Evolutionary conservation across 352 stramenopile species (phyloP).

Genomic region (Phytophthora vignae): DNA sequence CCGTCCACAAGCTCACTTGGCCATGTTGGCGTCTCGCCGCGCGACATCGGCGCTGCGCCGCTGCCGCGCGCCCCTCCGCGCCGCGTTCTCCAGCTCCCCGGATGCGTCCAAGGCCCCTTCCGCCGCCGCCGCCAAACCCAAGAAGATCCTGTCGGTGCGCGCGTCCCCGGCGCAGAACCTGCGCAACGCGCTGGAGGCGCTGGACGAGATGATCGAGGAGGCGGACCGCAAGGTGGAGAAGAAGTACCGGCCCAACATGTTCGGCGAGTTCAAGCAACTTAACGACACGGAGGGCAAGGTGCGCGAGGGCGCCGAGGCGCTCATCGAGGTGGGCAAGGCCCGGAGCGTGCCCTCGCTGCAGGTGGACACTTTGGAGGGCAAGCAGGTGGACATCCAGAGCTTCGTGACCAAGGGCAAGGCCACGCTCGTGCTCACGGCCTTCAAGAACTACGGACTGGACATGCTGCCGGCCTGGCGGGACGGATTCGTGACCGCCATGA

Average conservation of each 20-base stretch:
- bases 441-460: slow-evolving; percentile 88
- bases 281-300: slow-evolving; percentile 90
- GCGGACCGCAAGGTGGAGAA: slow-evolving; percentile 87
- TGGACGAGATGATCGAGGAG: slow-evolving; percentile 87
- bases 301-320: slow-evolving; percentile 52
- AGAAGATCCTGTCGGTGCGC: slow-evolving; percentile 41
- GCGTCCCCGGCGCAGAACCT: slow-evolving; percentile 77
- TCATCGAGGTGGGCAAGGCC: slow-evolving; percentile 70
- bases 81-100: slow-evolving; percentile 17
- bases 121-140: slow-evolving; percentile 22
- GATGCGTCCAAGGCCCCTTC: slow-evolving; percentile 4
- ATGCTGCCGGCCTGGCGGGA: slow-evolving; percentile 84
- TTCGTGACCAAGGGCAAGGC: slow-evolving; percentile 59
- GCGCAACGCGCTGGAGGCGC: slow-evolving; percentile 73
- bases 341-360: slow-evolving; percentile 61
- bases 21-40: slow-evolving; percentile 26
- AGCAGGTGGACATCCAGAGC: slow-evolving; percentile 58
- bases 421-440: slow-evolving; percentile 83
- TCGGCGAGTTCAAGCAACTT: slow-evolving; percentile 90
- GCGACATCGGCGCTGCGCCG: slow-evolving; percentile 24
- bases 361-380: slow-evolving; percentile 59
- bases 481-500: slow-evolving; percentile 63
- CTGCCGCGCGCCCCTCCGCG: slow-evolving; percentile 14
- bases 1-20: neutral
- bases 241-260: slow-evolving; percentile 90